These are phyloP conservation scores for Apostasia ramifera DNA, from an alignment of 106 monocot genomes.

Conservation along the genomic window DNA sequence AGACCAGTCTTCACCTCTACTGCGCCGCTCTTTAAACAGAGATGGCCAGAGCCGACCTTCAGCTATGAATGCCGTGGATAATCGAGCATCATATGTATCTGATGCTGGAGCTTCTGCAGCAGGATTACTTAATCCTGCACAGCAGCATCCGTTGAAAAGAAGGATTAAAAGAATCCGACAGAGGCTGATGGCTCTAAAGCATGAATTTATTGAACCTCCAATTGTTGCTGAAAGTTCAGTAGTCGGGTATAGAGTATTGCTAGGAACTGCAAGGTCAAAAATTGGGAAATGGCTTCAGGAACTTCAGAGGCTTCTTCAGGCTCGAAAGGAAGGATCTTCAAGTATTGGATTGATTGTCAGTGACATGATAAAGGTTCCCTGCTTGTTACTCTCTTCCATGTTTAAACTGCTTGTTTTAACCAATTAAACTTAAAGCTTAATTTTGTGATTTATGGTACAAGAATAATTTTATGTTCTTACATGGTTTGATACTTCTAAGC, in stretches of 20 bases:
- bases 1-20: constrained; percentile 79
- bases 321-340: constrained; percentile 88
- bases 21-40: constrained; percentile 69
- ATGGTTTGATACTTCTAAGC: too few species aligned
- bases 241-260: constrained; percentile 41
- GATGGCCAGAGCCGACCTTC: constrained; percentile 42
- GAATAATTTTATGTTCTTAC: too few species aligned
- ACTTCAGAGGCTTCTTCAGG: constrained; percentile 81
- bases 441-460: too few species aligned
- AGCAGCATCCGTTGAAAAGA: constrained; percentile 60
- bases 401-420: not conserved
- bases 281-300: constrained; percentile 96
- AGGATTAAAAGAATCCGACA: constrained; percentile 92
- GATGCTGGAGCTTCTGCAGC: constrained; percentile 24
- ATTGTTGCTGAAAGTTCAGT: constrained; percentile 52
- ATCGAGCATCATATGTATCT: constrained; percentile 21
- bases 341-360: constrained; percentile 84
- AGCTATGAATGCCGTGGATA: constrained; percentile 35
- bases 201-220: constrained; percentile 69
- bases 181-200: constrained; percentile 87
- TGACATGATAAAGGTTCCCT: constrained; percentile 76
- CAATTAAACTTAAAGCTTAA: too few species aligned
- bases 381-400: not conserved
- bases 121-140: constrained; percentile 21
- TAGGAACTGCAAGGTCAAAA: constrained; percentile 72